Evolutionary conservation across 768 basidiomycete genomes (phyloP).

Genomic region (Lactarius sanguifluus): DNA sequence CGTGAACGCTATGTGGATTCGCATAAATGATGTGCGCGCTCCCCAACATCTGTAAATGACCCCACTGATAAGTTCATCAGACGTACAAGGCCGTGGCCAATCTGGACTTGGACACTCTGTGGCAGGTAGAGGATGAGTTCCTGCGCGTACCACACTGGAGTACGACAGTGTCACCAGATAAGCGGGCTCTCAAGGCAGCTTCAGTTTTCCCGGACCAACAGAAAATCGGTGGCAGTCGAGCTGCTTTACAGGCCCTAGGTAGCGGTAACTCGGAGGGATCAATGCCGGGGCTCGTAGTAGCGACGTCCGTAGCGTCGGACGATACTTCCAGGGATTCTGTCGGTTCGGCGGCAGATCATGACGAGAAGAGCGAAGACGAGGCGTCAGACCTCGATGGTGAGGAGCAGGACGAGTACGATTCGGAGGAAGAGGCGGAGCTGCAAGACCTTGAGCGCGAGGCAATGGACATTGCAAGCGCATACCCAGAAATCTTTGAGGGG

Average conservation of each 20-base stretch:
- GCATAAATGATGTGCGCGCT: conserved; percentile 55
- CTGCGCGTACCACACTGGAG: conserved; percentile 22
- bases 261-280: conserved; percentile 49
- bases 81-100: conserved; percentile 20
- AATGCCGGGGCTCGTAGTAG: conserved; percentile 65
- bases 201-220: neutral
- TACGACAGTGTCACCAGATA: conserved; percentile 37
- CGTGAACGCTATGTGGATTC: conserved; percentile 64
- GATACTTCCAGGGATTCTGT: conserved; percentile 47
- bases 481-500: conserved; percentile 57
- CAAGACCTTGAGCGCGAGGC: conserved; percentile 64
- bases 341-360: conserved; percentile 36
- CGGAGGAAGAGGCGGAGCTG: conserved; percentile 67
- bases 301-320: conserved; percentile 47
- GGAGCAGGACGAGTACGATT: conserved; percentile 51
- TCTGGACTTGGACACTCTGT: conserved; percentile 21
- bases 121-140: conserved; percentile 25
- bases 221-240: neutral
- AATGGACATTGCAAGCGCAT: conserved; percentile 63
- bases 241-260: conserved; percentile 51
- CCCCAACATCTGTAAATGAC: conserved; percentile 2
- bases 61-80: conserved; percentile 14
- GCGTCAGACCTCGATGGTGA: conserved; percentile 41
- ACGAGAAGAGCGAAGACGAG: conserved; percentile 41
- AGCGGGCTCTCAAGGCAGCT: conserved; percentile 31